Evolutionary conservation across 2,329 filamentous ascomycete genomes (phyloP).

Genomic region (Fusarium sp.): DNA sequence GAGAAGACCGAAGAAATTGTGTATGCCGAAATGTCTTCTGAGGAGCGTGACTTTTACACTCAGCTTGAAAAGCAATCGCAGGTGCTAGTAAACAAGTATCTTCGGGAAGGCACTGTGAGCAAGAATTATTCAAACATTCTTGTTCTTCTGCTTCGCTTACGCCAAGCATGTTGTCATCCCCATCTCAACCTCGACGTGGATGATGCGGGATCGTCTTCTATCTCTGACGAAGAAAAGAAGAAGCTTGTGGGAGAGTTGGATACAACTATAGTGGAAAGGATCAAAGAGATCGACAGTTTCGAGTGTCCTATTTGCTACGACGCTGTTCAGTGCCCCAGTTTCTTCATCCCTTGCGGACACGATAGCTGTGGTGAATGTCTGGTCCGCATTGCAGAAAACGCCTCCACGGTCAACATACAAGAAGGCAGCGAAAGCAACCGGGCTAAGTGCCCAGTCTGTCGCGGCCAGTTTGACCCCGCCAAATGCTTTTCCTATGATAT

Average conservation of each 20-base stretch:
- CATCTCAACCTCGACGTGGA: slow-evolving; percentile 52
- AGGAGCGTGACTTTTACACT: slow-evolving; percentile 83
- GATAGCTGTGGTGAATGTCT: slow-evolving; percentile 83
- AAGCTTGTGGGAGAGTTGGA: slow-evolving; percentile 72
- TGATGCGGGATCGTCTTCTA: slow-evolving; percentile 53
- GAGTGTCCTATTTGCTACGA: slow-evolving; percentile 90
- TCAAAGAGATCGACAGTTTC: slow-evolving; percentile 71
- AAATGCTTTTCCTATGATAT: slow-evolving; percentile 79
- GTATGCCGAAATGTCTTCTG: slow-evolving; percentile 76
- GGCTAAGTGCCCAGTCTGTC: slow-evolving; percentile 81
- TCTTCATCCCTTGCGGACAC: slow-evolving; percentile 88
- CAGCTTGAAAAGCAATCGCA: slow-evolving; percentile 77
- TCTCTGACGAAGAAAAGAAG: slow-evolving; percentile 64
- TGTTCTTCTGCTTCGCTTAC: slow-evolving; percentile 82
- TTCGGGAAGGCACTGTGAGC: slow-evolving; percentile 76
- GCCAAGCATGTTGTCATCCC: slow-evolving; percentile 72
- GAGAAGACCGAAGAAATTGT: slow-evolving; percentile 81
- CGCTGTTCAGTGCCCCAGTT: slow-evolving; percentile 76
- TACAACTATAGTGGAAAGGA: slow-evolving; percentile 72
- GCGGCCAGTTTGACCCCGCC: slow-evolving; percentile 72
- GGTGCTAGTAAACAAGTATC: slow-evolving; percentile 80
- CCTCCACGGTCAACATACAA: slow-evolving; percentile 65
- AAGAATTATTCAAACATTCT: slow-evolving; percentile 81
- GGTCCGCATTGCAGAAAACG: slow-evolving; percentile 72
- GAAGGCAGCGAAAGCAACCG: slow-evolving; percentile 69